Base-by-base conservation (phyloP, 129 eudicot genomes). In the Flaveria robusta region DNA sequence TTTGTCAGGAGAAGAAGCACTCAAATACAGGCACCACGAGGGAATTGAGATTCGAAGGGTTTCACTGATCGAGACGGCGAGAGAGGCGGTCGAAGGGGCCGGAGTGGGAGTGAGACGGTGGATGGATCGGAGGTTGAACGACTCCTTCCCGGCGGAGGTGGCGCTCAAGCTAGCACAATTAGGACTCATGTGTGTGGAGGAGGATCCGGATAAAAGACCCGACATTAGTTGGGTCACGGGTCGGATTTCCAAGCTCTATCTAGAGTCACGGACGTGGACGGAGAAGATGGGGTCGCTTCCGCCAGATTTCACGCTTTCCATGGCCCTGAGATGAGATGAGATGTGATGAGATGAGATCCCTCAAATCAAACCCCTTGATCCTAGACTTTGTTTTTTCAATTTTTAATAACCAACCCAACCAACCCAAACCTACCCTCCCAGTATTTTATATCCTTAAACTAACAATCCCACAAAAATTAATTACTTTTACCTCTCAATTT, bases 131-230 rank as follows among this genome's bases (percentile, higher is more conserved):
- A 58, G 96, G 80, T 54, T 93, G 79, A 90, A 80, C 76, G 98
- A 93, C 55, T 93, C 97, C 73, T 93, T 78, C 41, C 98, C 98
- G 19, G 97, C 82, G 82, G 96, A 85, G 72, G 93, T 88, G 74
- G 97, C 70, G 49, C 89, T 85, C 77, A 93, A 79, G 65, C 3
- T 93, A 84, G 81, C 71, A 0, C 79, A 77, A 1, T 72, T 93
- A 66, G 97, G 85, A 19, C 34, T 93, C 87, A 87, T 87, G 49
- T 93, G 97, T 41, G 86, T 93, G 45, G 96, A 51, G 20, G 93
- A 83, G 73, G 91, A 93, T 76, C 93, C 93, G 76, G 76, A 81
- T 7, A 75, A 75, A 54, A 79, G 98, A 70, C 97, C 98, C 15
- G 97, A 87, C 70, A 87, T 88, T 86, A 80, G 97, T 31, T 72